Evolutionary conservation across 768 basidiomycete genomes (phyloP), one percentile per base, ranked within the genome.

Genomic region (Agrocybe chaxingu): DNA sequence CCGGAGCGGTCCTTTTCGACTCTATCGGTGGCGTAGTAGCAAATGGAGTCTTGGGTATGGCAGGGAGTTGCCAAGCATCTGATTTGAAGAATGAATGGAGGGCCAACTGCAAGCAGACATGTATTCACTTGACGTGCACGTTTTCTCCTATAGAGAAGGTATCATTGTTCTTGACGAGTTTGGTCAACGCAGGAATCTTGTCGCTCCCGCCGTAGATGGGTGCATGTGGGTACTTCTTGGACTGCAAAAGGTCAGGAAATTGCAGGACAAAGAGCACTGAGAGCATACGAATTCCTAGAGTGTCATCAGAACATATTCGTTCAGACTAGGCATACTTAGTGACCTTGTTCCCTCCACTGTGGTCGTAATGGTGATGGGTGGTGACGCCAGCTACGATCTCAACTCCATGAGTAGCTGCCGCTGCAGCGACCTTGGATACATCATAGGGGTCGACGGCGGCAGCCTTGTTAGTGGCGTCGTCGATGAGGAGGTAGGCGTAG

Each of bases 31-130:
- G 84, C 78, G 64, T 88, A 78, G 74, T 84, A 98, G 74, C 90
- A 97, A 59, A 96, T 95, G 11, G 95, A 97, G 69, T 98, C 96
- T 64, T 90, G 89, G 3, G 96, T 98, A 66, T 98, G 96, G 69
- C 93, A 95, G 1, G 93, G 91, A 1, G 91, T 94, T 19, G 89
- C 85, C 18, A 93, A 70, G 67, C 88, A 91, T 65, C 90, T 89
- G 53, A 10, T 40, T 39, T 54, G 24, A 41, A 46, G 39, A 53
- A 51, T 34, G 50, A 32, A 47, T 12, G 32, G 30, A 32, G 47
- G 43, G 41, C 24, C 42, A 18, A 31, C 29, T 38, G 43, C 31
- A 32, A 29, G 48, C 34, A 50, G 48, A 59, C 38, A 18, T 34
- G 24, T 39, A 42, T 54, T 51, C 54, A 84, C 85, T 70, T 82